Evolutionary conservation across 2,329 filamentous ascomycete species (phyloP), one percentile per base, ranked within the genome.

Genomic region (Orbilia quercus): DNA sequence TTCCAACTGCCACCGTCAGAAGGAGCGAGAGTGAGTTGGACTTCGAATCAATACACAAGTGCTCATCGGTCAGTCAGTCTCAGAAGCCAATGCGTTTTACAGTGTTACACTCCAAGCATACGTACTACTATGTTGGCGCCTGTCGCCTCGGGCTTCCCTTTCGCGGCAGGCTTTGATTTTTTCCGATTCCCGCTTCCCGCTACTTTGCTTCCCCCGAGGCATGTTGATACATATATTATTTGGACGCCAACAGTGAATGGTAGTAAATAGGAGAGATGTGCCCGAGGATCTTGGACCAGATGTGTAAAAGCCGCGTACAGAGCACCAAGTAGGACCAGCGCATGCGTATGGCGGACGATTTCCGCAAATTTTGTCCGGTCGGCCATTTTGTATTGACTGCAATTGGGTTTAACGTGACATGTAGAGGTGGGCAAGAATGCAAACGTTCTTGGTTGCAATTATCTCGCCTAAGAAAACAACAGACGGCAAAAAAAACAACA

Each of bases 11-110:
- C 16, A 86, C 78, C 12, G 85, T 82, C 5, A 89, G 82, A 48
- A 87, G 80, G 31, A 94, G 85, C 6, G 90, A 89, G 66, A 93
- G 83, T 76, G 95, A 84, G 1, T 87, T 85, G 1, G 91, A 88
- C 85, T 96, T 51, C 25, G n/a, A n/a, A n/a, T 48, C 18, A 2
- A 54, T 7, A 42, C 9, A 28, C 16, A 38, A 36, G 28, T 40
- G n/a, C 20, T 48, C 3, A n/a, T 64, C 36, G 25, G 23, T 16
- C 16, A 28, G 18, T 34, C 7, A 40, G 34, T 31, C 28, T 31
- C 31, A 54, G 2, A 54, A 54, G 16, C 14, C 45, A 14, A 4
- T 50, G 12, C n/a, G n/a, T 18, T 53, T 23, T 7, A 4, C 12
- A 12, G 16, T 12, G 9, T 12, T 20, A 28, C 23, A 36, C 34